Percentiles rank a stretch among this genome's conserved stretches.
These are phyloP conservation scores for Sarocladium brachiariae DNA, from an alignment of 2,329 filamentous ascomycete genomes.

Conservation along the genomic window DNA sequence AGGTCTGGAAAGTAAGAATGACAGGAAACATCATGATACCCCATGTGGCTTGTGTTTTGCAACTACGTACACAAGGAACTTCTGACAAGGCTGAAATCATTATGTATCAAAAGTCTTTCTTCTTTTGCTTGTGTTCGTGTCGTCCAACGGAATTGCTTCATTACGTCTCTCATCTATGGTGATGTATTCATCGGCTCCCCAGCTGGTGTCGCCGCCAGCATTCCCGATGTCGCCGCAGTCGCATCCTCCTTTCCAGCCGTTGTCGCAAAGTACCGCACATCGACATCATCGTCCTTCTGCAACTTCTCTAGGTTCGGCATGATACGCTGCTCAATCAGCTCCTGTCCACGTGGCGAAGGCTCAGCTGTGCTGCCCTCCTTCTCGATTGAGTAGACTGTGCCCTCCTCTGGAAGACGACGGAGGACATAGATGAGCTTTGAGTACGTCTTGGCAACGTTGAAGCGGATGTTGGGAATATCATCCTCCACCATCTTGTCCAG, in stretches of 20 bases:
- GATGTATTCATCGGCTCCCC: constrained; percentile 60
- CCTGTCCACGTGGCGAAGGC: constrained; percentile 65
- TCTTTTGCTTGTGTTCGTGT: not conserved
- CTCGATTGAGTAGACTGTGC: constrained; percentile 78
- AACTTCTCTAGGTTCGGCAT: constrained; percentile 89
- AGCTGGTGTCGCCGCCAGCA: constrained; percentile 20
- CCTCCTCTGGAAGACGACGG: constrained; percentile 80
- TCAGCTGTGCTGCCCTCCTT: constrained; percentile 59
- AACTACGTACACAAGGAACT: not conserved
- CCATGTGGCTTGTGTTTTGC: not conserved
- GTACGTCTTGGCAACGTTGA: constrained; percentile 99
- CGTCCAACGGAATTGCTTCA: constrained; percentile 46
- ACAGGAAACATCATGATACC: constrained; percentile 1
- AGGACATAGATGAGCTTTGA: constrained; percentile 83
- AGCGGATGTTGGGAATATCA: constrained; percentile 97
- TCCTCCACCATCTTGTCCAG: constrained; percentile 89
- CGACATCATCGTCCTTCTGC: constrained; percentile 94
- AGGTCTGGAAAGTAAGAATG: too few species aligned
- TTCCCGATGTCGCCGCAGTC: constrained; percentile 29
- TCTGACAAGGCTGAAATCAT: not conserved
- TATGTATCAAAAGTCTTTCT: not conserved
- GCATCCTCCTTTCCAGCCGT: constrained; percentile 64
- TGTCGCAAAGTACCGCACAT: constrained; percentile 95
- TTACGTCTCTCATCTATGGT: constrained; percentile 50
- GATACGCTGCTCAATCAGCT: constrained; percentile 80